Evolutionary conservation across 1,284 basidiomycete species (phyloP).

Genomic region (Naganishia sp.): DNA sequence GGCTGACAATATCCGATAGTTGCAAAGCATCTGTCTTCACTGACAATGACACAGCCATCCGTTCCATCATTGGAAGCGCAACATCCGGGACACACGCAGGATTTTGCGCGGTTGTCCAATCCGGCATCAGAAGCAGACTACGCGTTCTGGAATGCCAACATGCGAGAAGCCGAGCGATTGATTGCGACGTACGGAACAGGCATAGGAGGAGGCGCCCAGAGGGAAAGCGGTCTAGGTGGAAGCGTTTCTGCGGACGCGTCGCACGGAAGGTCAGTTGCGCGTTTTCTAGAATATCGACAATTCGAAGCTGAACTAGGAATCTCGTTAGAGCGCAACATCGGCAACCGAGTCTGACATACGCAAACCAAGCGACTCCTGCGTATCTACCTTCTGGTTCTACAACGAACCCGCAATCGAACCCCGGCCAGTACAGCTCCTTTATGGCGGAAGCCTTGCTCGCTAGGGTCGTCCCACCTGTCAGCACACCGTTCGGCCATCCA

Average conservation of each 20-base stretch:
- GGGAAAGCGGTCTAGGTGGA: constrained; percentile 14
- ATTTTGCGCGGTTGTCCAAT: constrained; percentile 40
- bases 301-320: not conserved
- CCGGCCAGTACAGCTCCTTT: not conserved
- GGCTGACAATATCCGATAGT: constrained; percentile 37
- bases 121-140: constrained; percentile 41
- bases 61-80: constrained; percentile 36
- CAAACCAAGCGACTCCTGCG: constrained; percentile 1
- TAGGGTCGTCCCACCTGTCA: constrained; percentile 14
- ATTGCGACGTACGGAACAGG: constrained; percentile 16
- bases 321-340: constrained; percentile 11
- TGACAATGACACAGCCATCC: constrained; percentile 44
- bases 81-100: constrained; percentile 44
- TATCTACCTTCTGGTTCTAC: too few relatives aligned
- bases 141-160: constrained; percentile 36
- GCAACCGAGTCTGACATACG: constrained; percentile 10
- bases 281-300: not conserved
- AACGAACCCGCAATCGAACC: too few relatives aligned
- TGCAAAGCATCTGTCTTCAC: constrained; percentile 50
- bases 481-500: constrained; percentile 22
- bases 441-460: constrained; percentile 20
- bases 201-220: constrained; percentile 11
- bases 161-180: constrained; percentile 23
- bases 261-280: constrained; percentile 4
- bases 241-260: constrained; percentile 2